Percentiles rank a stretch among this genome's conserved stretches.
Evolutionary conservation across 2,329 filamentous ascomycete species (phyloP).

Genomic region (Nigrospora oryzae): DNA sequence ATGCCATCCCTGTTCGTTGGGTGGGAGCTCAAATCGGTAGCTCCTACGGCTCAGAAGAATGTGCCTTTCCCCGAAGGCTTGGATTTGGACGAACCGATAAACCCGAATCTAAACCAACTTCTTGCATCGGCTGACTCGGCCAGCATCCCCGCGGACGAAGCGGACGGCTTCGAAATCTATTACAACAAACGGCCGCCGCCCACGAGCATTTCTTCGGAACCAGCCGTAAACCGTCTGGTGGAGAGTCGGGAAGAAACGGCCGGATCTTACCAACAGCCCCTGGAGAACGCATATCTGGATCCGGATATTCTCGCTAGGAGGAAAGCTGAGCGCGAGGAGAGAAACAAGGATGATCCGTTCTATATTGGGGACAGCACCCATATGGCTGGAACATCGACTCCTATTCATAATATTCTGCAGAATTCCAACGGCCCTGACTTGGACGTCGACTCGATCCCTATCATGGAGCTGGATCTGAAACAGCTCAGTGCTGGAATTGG

Average conservation of each 20-base stretch:
- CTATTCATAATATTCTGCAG: slow-evolving; percentile 68
- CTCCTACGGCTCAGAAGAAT: slow-evolving; percentile 71
- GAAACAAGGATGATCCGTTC: slow-evolving; percentile 89
- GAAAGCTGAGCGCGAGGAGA: slow-evolving; percentile 68
- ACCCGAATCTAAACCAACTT: slow-evolving; percentile 60
- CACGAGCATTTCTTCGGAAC: slow-evolving; percentile 43
- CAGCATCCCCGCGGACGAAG: slow-evolving; percentile 40
- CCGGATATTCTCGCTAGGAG: slow-evolving; percentile 65
- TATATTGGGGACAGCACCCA: slow-evolving; percentile 61
- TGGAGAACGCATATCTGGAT: slow-evolving; percentile 60
- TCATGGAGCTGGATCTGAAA: slow-evolving; percentile 82
- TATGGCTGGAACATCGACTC: slow-evolving; percentile 58
- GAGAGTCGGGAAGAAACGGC: slow-evolving; percentile 34
- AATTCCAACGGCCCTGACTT: slow-evolving; percentile 68
- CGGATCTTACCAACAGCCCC: slow-evolving; percentile 49
- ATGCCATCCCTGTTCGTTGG: slow-evolving; percentile 82
- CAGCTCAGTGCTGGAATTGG: slow-evolving; percentile 29
- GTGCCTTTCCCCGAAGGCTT: slow-evolving; percentile 72
- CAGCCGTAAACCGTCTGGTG: slow-evolving; percentile 45
- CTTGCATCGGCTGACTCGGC: slow-evolving; percentile 50
- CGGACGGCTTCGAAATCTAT: slow-evolving; percentile 60
- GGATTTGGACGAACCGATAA: slow-evolving; percentile 75
- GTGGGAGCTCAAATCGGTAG: slow-evolving; percentile 87
- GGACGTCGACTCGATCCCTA: slow-evolving; percentile 90
- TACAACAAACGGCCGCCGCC: slow-evolving; percentile 50